Conservation (phyloP, 2,329 filamentous ascomycete genomes). For the Paracorniculantispora psalliotae region DNA sequence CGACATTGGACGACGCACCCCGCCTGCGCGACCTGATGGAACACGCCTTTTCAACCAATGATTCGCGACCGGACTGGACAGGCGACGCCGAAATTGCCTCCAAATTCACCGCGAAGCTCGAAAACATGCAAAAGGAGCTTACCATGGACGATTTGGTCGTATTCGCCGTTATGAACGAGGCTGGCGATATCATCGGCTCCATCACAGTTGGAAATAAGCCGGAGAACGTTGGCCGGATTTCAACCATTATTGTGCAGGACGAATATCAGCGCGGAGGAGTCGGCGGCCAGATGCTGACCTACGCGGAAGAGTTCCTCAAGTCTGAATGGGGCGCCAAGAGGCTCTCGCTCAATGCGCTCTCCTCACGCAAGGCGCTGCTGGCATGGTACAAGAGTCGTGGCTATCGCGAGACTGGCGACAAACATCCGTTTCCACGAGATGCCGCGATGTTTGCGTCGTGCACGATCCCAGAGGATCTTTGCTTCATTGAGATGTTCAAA, state of each 20-base stretch:
- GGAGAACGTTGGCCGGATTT: conserved; percentile 20
- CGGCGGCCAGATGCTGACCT: conserved; percentile 26
- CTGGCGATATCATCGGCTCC: conserved; percentile 21
- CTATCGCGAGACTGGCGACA: conserved; percentile 30
- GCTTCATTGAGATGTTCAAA: conserved; percentile 33
- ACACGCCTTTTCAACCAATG: conserved; percentile 35
- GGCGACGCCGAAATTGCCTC: conserved; percentile 53
- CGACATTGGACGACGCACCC: conserved; percentile 31
- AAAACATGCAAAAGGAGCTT: conserved; percentile 55
- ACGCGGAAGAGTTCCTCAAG: conserved; percentile 26
- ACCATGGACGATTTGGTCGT: conserved; percentile 22
- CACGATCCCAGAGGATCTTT: conserved; percentile 25
- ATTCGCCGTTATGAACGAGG: conserved; percentile 24
- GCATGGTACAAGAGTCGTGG: conserved; percentile 32
- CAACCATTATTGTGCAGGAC: conserved; percentile 25
- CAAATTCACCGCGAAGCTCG: conserved; percentile 64
- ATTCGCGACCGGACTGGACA: conserved; percentile 31
- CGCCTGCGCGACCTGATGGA: conserved; percentile 33
- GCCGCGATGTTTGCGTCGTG: conserved; percentile 1
- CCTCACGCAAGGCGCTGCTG: conserved; percentile 29
- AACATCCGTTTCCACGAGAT: conserved; percentile 27
- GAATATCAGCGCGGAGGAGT: conserved; percentile 25
- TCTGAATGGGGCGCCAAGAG: conserved; percentile 21
- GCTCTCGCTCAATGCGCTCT: conserved; percentile 32
- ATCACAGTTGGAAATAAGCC: conserved; percentile 17